phyloP scores from a whole-genome alignment of 306 rosid species.

The Pyrus pyrifolia region DNA sequence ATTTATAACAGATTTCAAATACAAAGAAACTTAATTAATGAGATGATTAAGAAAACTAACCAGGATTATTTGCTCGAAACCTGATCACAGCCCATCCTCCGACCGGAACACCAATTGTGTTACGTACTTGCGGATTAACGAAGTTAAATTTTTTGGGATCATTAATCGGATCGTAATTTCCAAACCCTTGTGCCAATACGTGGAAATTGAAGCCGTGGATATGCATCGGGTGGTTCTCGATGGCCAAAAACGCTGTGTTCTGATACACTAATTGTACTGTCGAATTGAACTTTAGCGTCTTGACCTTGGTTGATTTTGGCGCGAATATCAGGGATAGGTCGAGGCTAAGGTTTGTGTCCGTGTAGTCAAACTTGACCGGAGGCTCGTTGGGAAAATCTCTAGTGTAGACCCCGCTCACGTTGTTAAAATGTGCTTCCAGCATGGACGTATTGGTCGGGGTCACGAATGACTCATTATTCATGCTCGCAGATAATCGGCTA shows the following conservation, averaged over 20 bases:
- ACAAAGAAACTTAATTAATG: background rate
- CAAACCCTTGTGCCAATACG: too few relatives aligned
- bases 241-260: background rate
- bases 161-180: too few relatives aligned
- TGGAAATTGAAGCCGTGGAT: too few relatives aligned
- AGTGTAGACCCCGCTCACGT: constrained; percentile 32
- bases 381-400: constrained; percentile 45
- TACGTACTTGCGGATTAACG: constrained; percentile 44
- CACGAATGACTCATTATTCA: constrained; percentile 63
- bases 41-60: background rate
- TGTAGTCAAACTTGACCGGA: constrained; percentile 31
- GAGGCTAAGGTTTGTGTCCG: background rate
- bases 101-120: constrained; percentile 52
- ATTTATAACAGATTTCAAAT: background rate
- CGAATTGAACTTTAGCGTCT: constrained; percentile 48
- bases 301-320: constrained; percentile 43
- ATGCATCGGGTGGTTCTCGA: too few relatives aligned
- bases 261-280: constrained; percentile 50
- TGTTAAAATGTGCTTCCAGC: constrained; percentile 33
- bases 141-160: constrained; percentile 8
- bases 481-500: constrained; percentile 38
- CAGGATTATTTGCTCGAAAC: constrained; percentile 39
- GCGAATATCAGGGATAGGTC: constrained; percentile 24
- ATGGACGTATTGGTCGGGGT: constrained; percentile 34
- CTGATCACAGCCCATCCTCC: constrained; percentile 69